Evolutionary conservation across 805 yeast genomes (phyloP).

Genomic region (Hanseniaspora vineae): DNA sequence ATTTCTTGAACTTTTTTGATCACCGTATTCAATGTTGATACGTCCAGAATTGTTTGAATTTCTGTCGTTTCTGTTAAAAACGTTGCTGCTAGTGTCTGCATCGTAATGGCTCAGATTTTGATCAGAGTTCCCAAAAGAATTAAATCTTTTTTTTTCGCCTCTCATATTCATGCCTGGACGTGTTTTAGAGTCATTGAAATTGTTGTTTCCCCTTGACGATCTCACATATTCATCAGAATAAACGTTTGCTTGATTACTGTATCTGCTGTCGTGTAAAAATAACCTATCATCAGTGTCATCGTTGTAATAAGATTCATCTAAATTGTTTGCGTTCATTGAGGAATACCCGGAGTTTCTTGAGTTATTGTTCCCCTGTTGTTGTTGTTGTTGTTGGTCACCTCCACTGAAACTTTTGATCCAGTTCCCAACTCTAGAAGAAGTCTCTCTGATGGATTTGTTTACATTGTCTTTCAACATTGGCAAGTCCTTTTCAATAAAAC

Average conservation of each 20-base stretch:
- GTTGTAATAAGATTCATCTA: conserved; percentile 1
- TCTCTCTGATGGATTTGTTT: conserved; percentile 67
- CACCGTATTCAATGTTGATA: too few relatives aligned
- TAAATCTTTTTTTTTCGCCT: conserved; percentile 16
- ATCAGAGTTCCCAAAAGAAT: conserved; percentile 21
- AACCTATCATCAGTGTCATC: conserved; percentile 1
- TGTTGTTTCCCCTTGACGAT: conserved; percentile 1
- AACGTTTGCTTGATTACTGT: not conserved
- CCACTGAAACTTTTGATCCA: conserved; percentile 59
- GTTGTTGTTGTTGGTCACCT: conserved; percentile 8
- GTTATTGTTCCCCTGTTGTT: not conserved
- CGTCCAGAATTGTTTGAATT: conserved; percentile 6
- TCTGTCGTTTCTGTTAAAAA: conserved; percentile 12
- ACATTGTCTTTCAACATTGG: conserved; percentile 55
- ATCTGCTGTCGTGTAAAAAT: not conserved
- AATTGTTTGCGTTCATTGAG: conserved; percentile 10
- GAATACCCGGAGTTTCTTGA: not conserved
- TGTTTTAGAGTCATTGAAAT: conserved; percentile 9
- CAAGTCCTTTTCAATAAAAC: conserved; percentile 40
- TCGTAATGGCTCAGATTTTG: conserved; percentile 9
- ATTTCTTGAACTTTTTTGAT: too few relatives aligned
- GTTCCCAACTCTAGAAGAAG: conserved; percentile 57
- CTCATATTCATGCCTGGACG: not conserved
- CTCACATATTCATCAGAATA: not conserved
- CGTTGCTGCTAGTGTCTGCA: not conserved